Conservation (phyloP, 2,329 filamentous ascomycete species). For the Annulohypoxylon truncatum region DNA sequence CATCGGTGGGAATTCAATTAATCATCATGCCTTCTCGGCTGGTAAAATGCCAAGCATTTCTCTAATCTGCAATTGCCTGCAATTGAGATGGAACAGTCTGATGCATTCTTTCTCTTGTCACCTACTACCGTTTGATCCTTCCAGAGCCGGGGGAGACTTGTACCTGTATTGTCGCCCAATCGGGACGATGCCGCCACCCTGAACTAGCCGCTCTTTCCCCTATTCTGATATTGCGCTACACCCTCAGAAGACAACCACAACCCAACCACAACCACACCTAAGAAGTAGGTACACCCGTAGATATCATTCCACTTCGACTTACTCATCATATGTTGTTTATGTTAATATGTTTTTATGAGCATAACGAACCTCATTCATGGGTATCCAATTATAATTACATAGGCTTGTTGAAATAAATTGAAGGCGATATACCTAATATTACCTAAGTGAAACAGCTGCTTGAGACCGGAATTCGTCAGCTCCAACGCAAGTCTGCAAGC, state of each 20-base stretch:
- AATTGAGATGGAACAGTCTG: constrained; percentile 32
- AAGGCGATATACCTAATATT: background rate
- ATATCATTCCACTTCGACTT: constrained; percentile 21
- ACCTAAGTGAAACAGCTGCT: background rate
- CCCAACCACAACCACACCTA: background rate
- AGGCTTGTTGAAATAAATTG: background rate
- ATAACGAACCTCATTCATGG: background rate
- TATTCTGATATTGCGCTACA: constrained; percentile 15
- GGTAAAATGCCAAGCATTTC: constrained; percentile 37
- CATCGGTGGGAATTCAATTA: constrained; percentile 34
- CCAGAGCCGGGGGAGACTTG: constrained; percentile 9
- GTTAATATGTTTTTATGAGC: no score
- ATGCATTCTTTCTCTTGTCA: constrained; percentile 14
- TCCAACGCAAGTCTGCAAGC: background rate
- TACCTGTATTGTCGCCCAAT: constrained; percentile 29
- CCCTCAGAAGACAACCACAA: background rate
- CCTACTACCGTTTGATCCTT: constrained; percentile 33
- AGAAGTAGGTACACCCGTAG: constrained; percentile 1
- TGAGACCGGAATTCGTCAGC: background rate
- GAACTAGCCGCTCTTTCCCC: constrained; percentile 15
- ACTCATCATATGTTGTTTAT: background rate
- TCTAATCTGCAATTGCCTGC: constrained; percentile 31
- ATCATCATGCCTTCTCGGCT: constrained; percentile 37
- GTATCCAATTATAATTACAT: background rate
- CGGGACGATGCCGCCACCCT: constrained; percentile 30